Evolutionary conservation across 169 alveolate species (phyloP).

Genomic region (Hammondia hammondi): DNA sequence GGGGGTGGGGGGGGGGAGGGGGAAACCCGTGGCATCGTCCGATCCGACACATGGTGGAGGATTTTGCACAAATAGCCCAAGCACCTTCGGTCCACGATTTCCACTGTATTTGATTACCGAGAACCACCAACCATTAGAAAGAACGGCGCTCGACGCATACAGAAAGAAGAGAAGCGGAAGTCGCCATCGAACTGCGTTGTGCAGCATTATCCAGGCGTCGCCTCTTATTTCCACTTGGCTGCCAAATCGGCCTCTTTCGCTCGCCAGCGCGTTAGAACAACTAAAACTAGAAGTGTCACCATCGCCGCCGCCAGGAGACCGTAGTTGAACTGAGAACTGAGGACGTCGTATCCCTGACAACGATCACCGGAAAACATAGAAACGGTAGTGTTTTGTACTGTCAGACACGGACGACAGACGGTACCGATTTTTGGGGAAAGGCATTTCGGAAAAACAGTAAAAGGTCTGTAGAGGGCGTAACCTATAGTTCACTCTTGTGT

Average conservation of each 20-base stretch:
- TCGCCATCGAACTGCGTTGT: not conserved
- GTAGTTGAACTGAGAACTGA: slow-evolving; percentile 28
- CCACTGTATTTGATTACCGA: not conserved
- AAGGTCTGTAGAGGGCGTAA: too few relatives aligned
- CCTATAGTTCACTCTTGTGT: too few relatives aligned
- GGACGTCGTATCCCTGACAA: slow-evolving; percentile 25
- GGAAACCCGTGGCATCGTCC: not conserved
- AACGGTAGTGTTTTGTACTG: too few relatives aligned
- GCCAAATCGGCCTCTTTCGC: slow-evolving; percentile 33
- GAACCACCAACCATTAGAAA: not conserved
- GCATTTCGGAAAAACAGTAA: too few relatives aligned
- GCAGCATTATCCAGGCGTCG: not conserved
- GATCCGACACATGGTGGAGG: too few relatives aligned
- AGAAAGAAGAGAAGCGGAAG: not conserved
- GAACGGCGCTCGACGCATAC: not conserved
- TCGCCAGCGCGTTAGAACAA: slow-evolving; percentile 23
- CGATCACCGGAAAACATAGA: not conserved
- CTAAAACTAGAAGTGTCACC: not conserved
- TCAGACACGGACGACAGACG: not conserved
- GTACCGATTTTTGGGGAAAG: not conserved
- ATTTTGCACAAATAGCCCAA: too few relatives aligned
- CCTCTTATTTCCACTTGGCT: slow-evolving; percentile 14
- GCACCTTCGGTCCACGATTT: too few relatives aligned
- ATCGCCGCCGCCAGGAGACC: slow-evolving; percentile 32
- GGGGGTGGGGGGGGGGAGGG: not conserved